A percentile compares a stretch with the other conserved stretches of the same genome.
These are phyloP conservation scores for Parathielavia hyrcaniae DNA, from an alignment of 495 filamentous ascomycete genomes.

Conservation along the genomic window DNA sequence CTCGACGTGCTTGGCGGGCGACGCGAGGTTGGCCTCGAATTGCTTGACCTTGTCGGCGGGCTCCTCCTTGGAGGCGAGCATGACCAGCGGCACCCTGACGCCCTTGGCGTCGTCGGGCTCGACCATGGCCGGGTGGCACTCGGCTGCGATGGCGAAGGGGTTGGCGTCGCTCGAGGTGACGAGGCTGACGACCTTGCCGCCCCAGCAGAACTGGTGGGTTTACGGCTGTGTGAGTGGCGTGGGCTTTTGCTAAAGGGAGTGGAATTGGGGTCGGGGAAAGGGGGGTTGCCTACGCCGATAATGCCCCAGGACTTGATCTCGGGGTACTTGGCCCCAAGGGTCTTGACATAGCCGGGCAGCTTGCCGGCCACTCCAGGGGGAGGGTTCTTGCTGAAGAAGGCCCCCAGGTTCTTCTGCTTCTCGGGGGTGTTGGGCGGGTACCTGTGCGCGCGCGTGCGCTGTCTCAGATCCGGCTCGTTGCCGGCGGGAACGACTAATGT, in stretches of 20 bases:
- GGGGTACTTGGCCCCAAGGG: constrained; percentile 49
- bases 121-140: constrained; percentile 83
- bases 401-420: constrained; percentile 66
- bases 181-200: constrained; percentile 62
- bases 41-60: constrained; percentile 57
- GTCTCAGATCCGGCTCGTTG: neutral
- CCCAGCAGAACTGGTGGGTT: constrained; percentile 71
- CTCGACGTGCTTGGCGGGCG: constrained; percentile 66
- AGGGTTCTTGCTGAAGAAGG: constrained; percentile 67
- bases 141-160: constrained; percentile 62
- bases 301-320: constrained; percentile 72
- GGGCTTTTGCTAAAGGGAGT: neutral
- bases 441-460: constrained; percentile 27
- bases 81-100: constrained; percentile 57
- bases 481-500: neutral
- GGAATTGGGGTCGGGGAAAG: neutral
- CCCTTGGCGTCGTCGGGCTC: constrained; percentile 64
- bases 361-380: constrained; percentile 56
- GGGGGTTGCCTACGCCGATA: constrained; percentile 52
- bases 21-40: constrained; percentile 61
- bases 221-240: neutral
- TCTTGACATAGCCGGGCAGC: constrained; percentile 56
- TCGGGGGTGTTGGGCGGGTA: constrained; percentile 77
- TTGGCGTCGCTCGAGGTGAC: constrained; percentile 54
- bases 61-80: constrained; percentile 67